phyloP scores from a whole-genome alignment of 257 asterid species.

The Przewalskia tangutica region DNA sequence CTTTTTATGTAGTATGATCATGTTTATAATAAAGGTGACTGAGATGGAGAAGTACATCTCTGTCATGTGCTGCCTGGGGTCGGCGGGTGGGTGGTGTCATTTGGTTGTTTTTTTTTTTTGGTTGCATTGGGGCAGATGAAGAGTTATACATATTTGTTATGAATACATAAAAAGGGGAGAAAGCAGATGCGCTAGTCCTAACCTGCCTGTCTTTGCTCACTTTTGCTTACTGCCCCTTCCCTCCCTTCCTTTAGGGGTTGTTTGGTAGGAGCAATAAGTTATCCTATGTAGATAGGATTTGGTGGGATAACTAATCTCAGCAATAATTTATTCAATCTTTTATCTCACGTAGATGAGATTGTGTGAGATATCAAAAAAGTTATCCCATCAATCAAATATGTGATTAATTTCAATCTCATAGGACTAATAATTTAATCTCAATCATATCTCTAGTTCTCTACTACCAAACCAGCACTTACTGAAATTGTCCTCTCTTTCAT shows the following conservation, averaged over 20 bases:
- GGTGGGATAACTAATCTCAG: too few relatives aligned
- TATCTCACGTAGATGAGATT: too few relatives aligned
- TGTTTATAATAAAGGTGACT: not conserved
- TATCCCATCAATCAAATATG: too few relatives aligned
- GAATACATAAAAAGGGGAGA: slow-evolving; percentile 68
- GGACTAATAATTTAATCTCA: too few relatives aligned
- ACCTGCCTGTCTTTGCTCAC: slow-evolving; percentile 16
- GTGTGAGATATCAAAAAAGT: too few relatives aligned
- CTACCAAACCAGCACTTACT: not conserved
- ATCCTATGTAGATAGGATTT: too few relatives aligned
- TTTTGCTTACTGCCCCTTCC: slow-evolving; percentile 12
- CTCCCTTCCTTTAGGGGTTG: not conserved
- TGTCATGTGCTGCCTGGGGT: slow-evolving; percentile 1
- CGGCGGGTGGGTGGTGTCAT: slow-evolving; percentile 8
- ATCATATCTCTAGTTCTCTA: too few relatives aligned
- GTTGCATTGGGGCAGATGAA: slow-evolving; percentile 13
- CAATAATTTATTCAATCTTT: too few relatives aligned
- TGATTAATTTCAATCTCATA: too few relatives aligned
- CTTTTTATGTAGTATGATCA: not conserved
- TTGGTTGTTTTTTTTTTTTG: slow-evolving; percentile 23
- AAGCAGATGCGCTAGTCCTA: slow-evolving; percentile 37
- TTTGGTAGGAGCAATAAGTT: too few relatives aligned
- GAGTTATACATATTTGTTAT: slow-evolving; percentile 10
- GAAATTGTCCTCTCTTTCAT: not conserved
- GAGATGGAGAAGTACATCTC: not conserved